Base-by-base conservation (phyloP, 1,139 yeast species). In the Kodamaea sp. region DNA sequence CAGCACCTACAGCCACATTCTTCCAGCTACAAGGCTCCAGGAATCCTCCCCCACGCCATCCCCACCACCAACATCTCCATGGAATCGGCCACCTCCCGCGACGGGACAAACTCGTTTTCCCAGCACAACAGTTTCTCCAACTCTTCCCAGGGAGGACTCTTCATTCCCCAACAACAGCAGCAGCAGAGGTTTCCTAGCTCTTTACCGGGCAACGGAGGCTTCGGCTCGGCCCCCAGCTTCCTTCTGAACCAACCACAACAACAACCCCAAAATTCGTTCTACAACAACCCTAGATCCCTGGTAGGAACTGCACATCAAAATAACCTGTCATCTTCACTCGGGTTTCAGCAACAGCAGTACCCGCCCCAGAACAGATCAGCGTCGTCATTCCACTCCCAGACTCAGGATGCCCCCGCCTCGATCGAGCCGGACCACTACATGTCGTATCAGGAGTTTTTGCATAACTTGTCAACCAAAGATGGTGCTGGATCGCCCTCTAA, bases 11-110 rank as follows among this genome's bases (percentile, higher is more conserved):
- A 33, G n/a, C 40, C 40, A 6, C 25, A 38, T 31, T 29, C 35
- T 31, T 24, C 42, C 33, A 37, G 35, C 33, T 43, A 36, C 34
- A 31, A 35, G 29, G 35, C 31, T 5, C 40, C 41, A 7, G 48
- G 47, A 19, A 39, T 44, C 24, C 32, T 42, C 13, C 46, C 49
- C 14, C 46, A 37, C 22, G 38, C 50, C 2, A 63, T 65, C 7
- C 74, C 80, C 13, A 75, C 80, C 7, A 74, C 80, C 2, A 68
- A 61, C 39, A 53, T 72, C 12, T 61, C 73, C 7, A 68, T 64
- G 50, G 78, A 71, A 43, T 57, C 63, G 14, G 75, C 72, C n/a
- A 63, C 61, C 39, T 56, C 68, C 13, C 29, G 47, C n/a, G 38
- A 34, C 39, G 38, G 13, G 39, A 54, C 48, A 39, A 49, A 63